Conservation (phyloP, 306 rosid genomes). For the Erythrophleum fordii region DNA sequence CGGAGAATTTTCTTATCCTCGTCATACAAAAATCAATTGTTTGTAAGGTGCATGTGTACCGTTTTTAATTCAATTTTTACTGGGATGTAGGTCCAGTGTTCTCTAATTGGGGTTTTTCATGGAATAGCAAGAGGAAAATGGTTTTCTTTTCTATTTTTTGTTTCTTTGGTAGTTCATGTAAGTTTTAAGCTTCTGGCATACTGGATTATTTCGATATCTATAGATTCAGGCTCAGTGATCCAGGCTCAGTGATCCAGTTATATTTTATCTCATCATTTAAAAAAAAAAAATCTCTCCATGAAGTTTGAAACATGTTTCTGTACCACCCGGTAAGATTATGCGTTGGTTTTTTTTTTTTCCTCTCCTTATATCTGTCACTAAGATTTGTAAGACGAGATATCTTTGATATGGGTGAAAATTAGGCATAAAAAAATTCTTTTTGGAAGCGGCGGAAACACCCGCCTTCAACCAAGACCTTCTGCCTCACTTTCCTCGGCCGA, state of each 20-base stretch:
- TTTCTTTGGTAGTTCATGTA: slow-evolving; percentile 15
- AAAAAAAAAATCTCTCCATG: slow-evolving; percentile 9
- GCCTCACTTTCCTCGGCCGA: too few species aligned
- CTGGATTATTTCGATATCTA: slow-evolving; percentile 33
- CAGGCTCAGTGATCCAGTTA: neutral
- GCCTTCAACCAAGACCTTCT: too few species aligned
- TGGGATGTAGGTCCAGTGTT: slow-evolving; percentile 49
- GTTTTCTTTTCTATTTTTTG: neutral
- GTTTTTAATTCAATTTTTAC: slow-evolving; percentile 46
- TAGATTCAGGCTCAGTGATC: neutral
- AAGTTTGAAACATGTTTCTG: neutral
- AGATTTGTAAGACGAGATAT: neutral
- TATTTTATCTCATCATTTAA: slow-evolving; percentile 28
- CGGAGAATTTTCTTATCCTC: slow-evolving; percentile 31
- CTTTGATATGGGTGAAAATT: neutral
- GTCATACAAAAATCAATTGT: slow-evolving; percentile 59
- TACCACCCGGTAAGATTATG: neutral
- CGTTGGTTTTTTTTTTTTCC: neutral
- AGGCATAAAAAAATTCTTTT: neutral
- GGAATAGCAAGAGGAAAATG: slow-evolving; percentile 34
- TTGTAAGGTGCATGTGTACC: slow-evolving; percentile 45
- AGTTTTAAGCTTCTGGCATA: slow-evolving; percentile 39
- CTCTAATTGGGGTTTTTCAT: slow-evolving; percentile 42
- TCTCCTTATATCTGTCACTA: neutral
- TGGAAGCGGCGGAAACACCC: too few species aligned